Base-by-base conservation (phyloP, 208 protist species). In the Acanthamoeba sp. region DNA sequence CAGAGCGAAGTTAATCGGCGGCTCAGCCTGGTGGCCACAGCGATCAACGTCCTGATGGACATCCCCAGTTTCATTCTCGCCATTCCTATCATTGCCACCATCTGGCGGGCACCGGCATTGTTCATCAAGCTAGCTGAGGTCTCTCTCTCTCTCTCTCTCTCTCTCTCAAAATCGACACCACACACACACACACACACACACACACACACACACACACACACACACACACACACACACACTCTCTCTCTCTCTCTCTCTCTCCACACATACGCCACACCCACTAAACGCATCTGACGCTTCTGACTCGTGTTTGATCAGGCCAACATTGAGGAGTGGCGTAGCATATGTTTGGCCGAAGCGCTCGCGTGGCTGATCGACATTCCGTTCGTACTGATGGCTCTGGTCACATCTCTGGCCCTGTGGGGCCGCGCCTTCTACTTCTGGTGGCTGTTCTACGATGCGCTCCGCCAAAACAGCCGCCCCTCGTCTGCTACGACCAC, bases 381-480 rank as follows among this genome's bases (percentile, higher is more conserved):
- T 10, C 82, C 82, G 0, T 90, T 90, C 34, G 82, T 90, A 2
- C 2, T 66, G 2, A 66, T 90, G 82, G 45, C 34, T 27, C 34
- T 90, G 7, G 9, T 90, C 42, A 29, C 38, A 4, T 84, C 73
- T 5, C 34, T 84, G 12, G 73, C 73, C 16, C 73, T 84, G 10
- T 84, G 73, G 73, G 73, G 73, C 40, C 34, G 73, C 22, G 34
- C 73, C 6, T 84, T 50, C 38, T 84, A 84, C 73, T 84, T 84
- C 38, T 84, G 73, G 73, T 1, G 38, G 7, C 20, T 9, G 22
- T 38, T 84, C 36, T 84, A 50, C 40, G 27, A 24, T 9, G 38
- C 64, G 22, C 34, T 84, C 3, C 36, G 34, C 0, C 18, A 20
- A 9, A 27, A 34, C 2, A 18, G 7, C n/a, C n/a, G n/a, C n/a